Base-by-base conservation (phyloP, 148 eudicot genomes). In the Rhododendron griersonianum region DNA sequence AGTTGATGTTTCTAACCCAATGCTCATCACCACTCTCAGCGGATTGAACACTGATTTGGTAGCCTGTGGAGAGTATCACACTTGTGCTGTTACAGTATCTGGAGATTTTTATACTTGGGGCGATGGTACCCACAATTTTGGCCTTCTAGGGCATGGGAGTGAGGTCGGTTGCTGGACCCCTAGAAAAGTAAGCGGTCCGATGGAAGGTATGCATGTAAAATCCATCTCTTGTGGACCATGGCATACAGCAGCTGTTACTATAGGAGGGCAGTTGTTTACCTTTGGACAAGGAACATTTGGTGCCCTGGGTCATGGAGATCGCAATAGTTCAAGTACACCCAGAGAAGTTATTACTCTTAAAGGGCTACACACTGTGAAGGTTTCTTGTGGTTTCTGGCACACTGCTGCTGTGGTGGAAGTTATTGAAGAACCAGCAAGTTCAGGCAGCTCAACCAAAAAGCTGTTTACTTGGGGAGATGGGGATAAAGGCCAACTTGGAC, bases 381-480 rank as follows among this genome's bases (percentile, higher is more conserved):
- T 89, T 71, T 86, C 94, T 69, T 95, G 98, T 91, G 98, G 98
- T 44, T 89, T 91, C 78, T 94, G 98, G 98, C 95, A 94, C 82
- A 92, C 95, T 61, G 95, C 95, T 83, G 98, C 95, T 5, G 86
- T 95, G 19, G 91, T 91, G 75, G 98, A 93, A 82, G 92, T 91
- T 39, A 86, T 86, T 84, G 86, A 83, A 86, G 93, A 90, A 47
- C 63, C 86, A 57, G 85, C 92, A 78, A 90, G 88, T 89, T 90
- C 93, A 50, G 88, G 89, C 87, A 85, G 86, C 84, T 88, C 92
- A 75, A 82, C 89, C 37, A 91, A 93, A 47, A 92, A 92, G 88
- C 89, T 95, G 13, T 95, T 92, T 84, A 93, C 98, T 19, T 95
- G 96, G 98, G 98, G 98, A n/a, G 90, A 90, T 89, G 98, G 95